These are phyloP conservation scores for Populus hybrid DNA, from an alignment of 441 rosid species.

Conservation along the genomic window DNA sequence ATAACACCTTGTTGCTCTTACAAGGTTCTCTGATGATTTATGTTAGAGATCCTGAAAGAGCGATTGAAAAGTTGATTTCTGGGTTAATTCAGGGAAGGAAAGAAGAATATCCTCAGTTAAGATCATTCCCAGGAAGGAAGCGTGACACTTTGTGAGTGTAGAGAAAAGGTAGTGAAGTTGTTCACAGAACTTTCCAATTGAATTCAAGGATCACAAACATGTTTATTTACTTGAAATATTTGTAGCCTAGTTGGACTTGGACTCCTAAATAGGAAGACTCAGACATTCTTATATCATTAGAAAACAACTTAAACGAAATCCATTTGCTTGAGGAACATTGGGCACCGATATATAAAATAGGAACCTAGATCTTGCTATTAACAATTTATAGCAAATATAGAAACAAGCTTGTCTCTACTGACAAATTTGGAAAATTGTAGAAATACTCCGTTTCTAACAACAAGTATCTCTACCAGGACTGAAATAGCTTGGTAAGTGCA, in stretches of 20 bases:
- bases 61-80: not conserved
- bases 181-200: not conserved
- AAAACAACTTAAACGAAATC: not conserved
- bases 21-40: not conserved
- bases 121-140: not conserved
- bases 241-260: no score
- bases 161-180: not conserved
- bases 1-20: not conserved
- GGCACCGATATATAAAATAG: not conserved
- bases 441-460: not conserved
- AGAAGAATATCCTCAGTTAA: not conserved
- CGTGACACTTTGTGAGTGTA: not conserved
- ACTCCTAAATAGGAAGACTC: no score
- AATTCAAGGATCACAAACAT: not conserved
- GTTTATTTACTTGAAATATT: not conserved
- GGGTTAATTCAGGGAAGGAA: not conserved
- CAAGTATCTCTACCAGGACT: not conserved
- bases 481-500: not conserved
- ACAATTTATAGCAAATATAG: not conserved
- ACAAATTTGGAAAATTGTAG: not conserved
- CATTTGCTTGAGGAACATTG: not conserved
- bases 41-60: not conserved
- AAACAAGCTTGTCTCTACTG: not conserved
- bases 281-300: no score
- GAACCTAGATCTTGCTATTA: not conserved